Evolutionary conservation across 108 stramenopile species (phyloP).

Genomic region (Parietichytrium sp.): DNA sequence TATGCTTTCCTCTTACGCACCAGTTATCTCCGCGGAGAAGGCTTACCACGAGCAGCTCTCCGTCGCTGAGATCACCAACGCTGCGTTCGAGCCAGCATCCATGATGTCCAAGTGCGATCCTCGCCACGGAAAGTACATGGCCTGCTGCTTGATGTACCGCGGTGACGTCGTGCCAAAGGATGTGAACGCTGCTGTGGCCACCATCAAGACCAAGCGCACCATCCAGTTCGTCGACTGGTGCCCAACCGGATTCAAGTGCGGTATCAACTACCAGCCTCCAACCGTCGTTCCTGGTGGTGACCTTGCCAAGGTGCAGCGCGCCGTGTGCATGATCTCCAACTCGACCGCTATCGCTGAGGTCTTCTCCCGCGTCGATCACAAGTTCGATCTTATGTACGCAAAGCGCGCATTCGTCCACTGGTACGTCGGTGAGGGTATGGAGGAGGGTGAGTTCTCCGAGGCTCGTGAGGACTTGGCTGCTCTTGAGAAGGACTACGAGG

Average conservation of each 20-base stretch:
- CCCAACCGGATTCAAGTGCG: conserved; percentile 92
- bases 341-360: conserved; percentile 98
- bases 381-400: conserved; percentile 99
- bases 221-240: conserved; percentile 80
- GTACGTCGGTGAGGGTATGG: conserved; percentile 99
- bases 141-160: conserved; percentile 84
- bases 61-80: conserved; percentile 73
- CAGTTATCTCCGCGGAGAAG: conserved; percentile 74
- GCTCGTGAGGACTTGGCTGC: conserved; percentile 99
- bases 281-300: conserved; percentile 77
- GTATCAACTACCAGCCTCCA: conserved; percentile 97
- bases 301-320: conserved; percentile 88
- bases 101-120: conserved; percentile 78
- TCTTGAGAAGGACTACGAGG: conserved; percentile 92
- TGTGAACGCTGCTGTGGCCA: conserved; percentile 71
- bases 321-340: conserved; percentile 99
- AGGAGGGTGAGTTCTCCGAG: conserved; percentile 98
- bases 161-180: conserved; percentile 76
- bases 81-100: conserved; percentile 68
- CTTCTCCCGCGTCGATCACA: conserved; percentile 94
- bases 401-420: conserved; percentile 99
- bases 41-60: conserved; percentile 76
- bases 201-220: conserved; percentile 79
- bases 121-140: conserved; percentile 97
- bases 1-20: conserved; percentile 72